Evolutionary conservation across 768 basidiomycete genomes (phyloP).

Genomic region (Tylopilus intermedius): DNA sequence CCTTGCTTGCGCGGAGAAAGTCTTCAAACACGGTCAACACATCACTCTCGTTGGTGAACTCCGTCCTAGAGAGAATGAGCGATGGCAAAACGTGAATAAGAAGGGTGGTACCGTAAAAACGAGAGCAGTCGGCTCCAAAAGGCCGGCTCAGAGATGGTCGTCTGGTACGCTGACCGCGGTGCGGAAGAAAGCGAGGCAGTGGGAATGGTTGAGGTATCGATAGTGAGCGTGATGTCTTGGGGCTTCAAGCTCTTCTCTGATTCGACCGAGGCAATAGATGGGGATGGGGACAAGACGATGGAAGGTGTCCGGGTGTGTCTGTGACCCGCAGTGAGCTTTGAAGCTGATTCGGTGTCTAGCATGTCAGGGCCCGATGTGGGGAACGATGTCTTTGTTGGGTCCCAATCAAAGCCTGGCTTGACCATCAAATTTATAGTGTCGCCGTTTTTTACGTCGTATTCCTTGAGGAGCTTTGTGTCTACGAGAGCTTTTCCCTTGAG

Average conservation of each 20-base stretch:
- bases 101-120: constrained; percentile 50
- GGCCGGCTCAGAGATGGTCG: constrained; percentile 64
- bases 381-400: constrained; percentile 40
- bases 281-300: constrained; percentile 74
- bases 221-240: constrained; percentile 61
- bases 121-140: constrained; percentile 73
- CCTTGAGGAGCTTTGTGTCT: constrained; percentile 83
- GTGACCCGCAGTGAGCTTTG: constrained; percentile 29
- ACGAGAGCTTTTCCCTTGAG: constrained; percentile 92
- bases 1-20: constrained; percentile 79
- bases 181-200: constrained; percentile 40
- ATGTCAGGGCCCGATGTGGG: constrained; percentile 22
- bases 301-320: constrained; percentile 68
- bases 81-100: neutral
- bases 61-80: constrained; percentile 36
- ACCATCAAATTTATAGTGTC: constrained; percentile 83
- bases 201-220: constrained; percentile 53
- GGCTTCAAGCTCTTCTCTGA: constrained; percentile 38
- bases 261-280: constrained; percentile 42
- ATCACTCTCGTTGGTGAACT: constrained; percentile 62
- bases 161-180: constrained; percentile 27
- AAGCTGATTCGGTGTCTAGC: constrained; percentile 20
- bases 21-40: constrained; percentile 76
- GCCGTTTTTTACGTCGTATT: constrained; percentile 79
- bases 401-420: constrained; percentile 70